Base-by-base conservation (phyloP, 441 rosid species). In the Raphanus hybrid region DNA sequence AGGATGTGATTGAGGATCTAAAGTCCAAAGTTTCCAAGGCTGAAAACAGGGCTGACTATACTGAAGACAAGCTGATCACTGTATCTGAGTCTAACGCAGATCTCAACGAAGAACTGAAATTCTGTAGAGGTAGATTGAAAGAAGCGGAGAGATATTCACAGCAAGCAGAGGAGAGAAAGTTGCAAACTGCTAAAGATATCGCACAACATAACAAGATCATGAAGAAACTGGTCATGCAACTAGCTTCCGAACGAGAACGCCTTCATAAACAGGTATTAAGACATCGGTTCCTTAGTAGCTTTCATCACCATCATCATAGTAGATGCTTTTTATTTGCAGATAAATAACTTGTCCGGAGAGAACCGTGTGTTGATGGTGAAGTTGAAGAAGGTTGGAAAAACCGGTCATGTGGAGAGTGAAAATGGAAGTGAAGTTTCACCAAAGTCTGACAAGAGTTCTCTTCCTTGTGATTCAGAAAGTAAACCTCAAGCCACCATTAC, bases 171-270 rank as follows among this genome's bases (percentile, higher is more conserved):
- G 96, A 92, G 82, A 82, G 77, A 74, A 93, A 91, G 84, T 62
- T 84, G 75, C 83, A 81, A 20, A 84, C 90, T 15, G 89, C 93
- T 35, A 90, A 88, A 83, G 95, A 88, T 84, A 91, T 96, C 65
- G 78, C 80, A 48, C 34, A 84, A 48, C 94, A 79, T 72, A 80
- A 93, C 76, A 89, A 88, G 87, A 85, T 87, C 78, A 90, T 96
- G 78, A 86, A 87, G 16, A 91, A 92, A 81, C 75, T 93, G 77
- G 86, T 96, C 69, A 82, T 91, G 90, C 96, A 83, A 77, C 80
- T 96, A 64, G 89, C 92, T 62, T 58, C 85, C 27, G 98, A 93
- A 87, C 89, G 98, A 82, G 97, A 93, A 72, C 94, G 90, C 39
- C 96, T 96, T 71, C 89, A 85, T 77, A 88, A 83, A 81, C 96